These are phyloP conservation scores for Quercus cerris DNA, from an alignment of 306 rosid species.

Conservation along the genomic window DNA sequence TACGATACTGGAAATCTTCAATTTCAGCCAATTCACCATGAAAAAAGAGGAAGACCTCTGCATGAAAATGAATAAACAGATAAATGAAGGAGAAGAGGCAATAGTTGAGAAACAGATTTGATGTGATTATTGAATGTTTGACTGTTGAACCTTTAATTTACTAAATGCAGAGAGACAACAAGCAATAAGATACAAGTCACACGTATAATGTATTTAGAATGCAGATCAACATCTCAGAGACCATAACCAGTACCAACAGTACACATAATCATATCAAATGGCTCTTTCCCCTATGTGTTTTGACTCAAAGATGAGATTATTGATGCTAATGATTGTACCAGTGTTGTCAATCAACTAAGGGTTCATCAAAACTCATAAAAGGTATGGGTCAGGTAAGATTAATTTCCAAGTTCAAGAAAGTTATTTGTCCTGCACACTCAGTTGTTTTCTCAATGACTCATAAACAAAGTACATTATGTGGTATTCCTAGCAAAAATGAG, in stretches of 20 bases:
- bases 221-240: background rate
- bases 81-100: background rate
- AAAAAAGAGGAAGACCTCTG: slow-evolving; percentile 33
- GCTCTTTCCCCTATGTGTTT: too few species aligned
- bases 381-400: background rate
- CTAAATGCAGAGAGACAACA: background rate
- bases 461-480: background rate
- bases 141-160: background rate
- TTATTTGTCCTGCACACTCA: background rate
- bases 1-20: slow-evolving; percentile 21
- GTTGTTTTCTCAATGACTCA: background rate
- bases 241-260: background rate
- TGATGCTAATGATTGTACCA: background rate
- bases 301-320: background rate
- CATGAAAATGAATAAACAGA: slow-evolving; percentile 6
- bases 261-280: background rate
- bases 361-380: background rate
- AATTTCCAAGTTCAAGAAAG: background rate
- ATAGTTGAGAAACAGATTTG: background rate
- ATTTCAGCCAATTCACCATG: slow-evolving; percentile 24
- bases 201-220: background rate
- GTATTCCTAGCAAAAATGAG: background rate
- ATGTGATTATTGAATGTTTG: background rate
- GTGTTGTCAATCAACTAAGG: background rate
- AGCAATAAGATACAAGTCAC: background rate